Percentiles rank a stretch among this genome's conserved stretches.
phyloP scores from a whole-genome alignment of 75 land plant species.

The Cunninghamia lanceolata region DNA sequence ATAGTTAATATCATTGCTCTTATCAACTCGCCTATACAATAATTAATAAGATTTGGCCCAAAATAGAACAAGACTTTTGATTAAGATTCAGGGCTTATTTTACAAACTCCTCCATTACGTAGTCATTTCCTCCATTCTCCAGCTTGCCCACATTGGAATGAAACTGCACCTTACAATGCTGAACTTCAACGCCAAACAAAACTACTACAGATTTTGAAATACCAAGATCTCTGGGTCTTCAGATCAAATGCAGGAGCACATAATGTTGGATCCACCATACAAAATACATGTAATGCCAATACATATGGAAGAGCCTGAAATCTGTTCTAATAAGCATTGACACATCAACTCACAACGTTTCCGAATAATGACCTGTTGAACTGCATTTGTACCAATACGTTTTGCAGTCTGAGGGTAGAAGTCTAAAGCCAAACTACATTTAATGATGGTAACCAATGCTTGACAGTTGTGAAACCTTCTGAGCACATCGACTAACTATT shows the following conservation, averaged over 20 bases:
- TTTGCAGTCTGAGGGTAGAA: conserved; percentile 85
- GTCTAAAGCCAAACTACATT: conserved; percentile 86
- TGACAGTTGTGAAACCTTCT: conserved; percentile 72
- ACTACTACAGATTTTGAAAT: too few relatives aligned
- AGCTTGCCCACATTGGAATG: too few relatives aligned
- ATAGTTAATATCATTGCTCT: too few relatives aligned
- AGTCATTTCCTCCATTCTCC: too few relatives aligned
- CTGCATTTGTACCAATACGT: conserved; percentile 64
- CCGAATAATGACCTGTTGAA: conserved; percentile 72
- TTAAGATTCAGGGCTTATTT: too few relatives aligned
- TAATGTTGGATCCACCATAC: conserved; percentile 88
- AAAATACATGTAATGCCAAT: conserved; percentile 89
- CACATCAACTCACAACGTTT: conserved; percentile 96
- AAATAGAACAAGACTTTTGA: too few relatives aligned
- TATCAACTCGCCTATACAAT: too few relatives aligned
- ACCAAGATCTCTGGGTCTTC: conserved; percentile 95
- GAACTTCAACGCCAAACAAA: too few relatives aligned
- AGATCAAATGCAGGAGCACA: conserved; percentile 95
- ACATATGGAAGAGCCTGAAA: conserved; percentile 84
- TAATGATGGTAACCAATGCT: conserved; percentile 77
- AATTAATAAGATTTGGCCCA: too few relatives aligned
- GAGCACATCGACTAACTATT: conserved; percentile 93
- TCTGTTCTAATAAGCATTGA: conserved; percentile 85
- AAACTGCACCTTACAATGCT: too few relatives aligned
- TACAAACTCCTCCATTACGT: too few relatives aligned